Conservation (phyloP, 2,329 filamentous ascomycete genomes). For the Phoma herbarum region DNA sequence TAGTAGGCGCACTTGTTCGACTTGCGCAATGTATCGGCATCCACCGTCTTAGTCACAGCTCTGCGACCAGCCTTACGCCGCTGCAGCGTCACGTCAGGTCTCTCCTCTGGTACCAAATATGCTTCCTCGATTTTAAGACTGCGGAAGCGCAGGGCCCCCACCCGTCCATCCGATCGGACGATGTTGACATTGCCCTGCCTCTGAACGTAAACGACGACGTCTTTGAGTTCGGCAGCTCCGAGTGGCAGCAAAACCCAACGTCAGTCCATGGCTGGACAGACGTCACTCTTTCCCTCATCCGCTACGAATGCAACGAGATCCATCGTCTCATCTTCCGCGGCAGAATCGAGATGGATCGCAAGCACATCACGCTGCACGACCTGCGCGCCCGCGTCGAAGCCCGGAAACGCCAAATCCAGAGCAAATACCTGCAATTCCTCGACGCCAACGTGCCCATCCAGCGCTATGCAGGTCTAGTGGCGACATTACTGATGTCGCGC, state of each 20-base stretch:
- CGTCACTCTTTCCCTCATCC: conserved; percentile 46
- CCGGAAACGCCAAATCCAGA: conserved; percentile 46
- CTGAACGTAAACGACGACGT: conserved; percentile 51
- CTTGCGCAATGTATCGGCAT: conserved; percentile 52
- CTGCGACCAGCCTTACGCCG: conserved; percentile 46
- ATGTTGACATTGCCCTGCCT: conserved; percentile 50
- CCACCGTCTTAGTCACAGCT: conserved; percentile 47
- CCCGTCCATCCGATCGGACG: conserved; percentile 48
- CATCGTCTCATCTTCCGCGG: conserved; percentile 51
- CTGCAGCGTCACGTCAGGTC: conserved; percentile 49
- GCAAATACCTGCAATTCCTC: conserved; percentile 47
- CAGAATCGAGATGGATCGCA: conserved; percentile 51
- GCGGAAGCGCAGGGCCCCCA: conserved; percentile 51
- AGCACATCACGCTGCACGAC: conserved; percentile 49
- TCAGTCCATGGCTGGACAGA: conserved; percentile 47
- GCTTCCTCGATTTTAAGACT: conserved; percentile 51
- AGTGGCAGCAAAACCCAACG: conserved; percentile 48
- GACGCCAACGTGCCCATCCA: conserved; percentile 47
- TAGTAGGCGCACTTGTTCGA: conserved; percentile 50
- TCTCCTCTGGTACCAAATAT: conserved; percentile 51
- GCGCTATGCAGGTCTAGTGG: conserved; percentile 50
- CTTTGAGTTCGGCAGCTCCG: conserved; percentile 47
- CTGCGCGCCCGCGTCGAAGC: conserved; percentile 47
- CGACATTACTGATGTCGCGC: conserved; percentile 49
- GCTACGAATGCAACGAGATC: conserved; percentile 51